A percentile compares a stretch with the other conserved stretches of the same genome.
Evolutionary conservation across 2,329 filamentous ascomycete species (phyloP).

Genomic region (Didymella segeticola): DNA sequence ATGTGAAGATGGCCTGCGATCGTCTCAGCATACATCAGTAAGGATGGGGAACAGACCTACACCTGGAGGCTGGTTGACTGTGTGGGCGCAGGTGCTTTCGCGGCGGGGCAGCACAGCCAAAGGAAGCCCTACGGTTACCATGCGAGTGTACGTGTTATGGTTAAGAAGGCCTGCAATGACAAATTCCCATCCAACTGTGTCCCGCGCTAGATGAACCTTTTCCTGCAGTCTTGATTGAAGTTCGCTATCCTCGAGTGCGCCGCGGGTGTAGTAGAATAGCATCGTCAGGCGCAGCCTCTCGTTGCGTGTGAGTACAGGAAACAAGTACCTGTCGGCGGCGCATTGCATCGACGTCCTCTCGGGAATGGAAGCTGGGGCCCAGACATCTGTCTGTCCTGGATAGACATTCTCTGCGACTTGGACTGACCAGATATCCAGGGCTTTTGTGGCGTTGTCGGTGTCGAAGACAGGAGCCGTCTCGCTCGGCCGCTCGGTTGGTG

Average conservation of each 20-base stretch:
- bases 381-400: conserved; percentile 22
- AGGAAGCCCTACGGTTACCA: conserved; percentile 53
- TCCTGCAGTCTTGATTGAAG: conserved; percentile 53
- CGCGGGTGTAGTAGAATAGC: conserved; percentile 55
- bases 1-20: conserved; percentile 47
- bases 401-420: conserved; percentile 25
- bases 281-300: conserved; percentile 49
- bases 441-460: conserved; percentile 24
- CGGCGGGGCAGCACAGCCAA: conserved; percentile 54
- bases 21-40: conserved; percentile 6
- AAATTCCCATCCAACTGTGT: conserved; percentile 56
- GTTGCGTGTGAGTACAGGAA: conserved; percentile 45
- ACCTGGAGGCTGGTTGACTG: conserved; percentile 46
- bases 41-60: conserved; percentile 26
- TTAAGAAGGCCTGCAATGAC: conserved; percentile 55
- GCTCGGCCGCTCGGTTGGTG: conserved; percentile 30
- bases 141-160: conserved; percentile 52
- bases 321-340: conserved; percentile 41
- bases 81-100: conserved; percentile 56
- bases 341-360: conserved; percentile 22
- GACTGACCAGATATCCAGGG: conserved; percentile 26
- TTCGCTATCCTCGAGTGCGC: conserved; percentile 50
- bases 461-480: conserved; percentile 33
- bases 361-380: conserved; percentile 27
- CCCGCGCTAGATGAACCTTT: conserved; percentile 51